Base-by-base conservation (phyloP, 2,329 filamentous ascomycete species). In the Fusarium oligoseptatum region DNA sequence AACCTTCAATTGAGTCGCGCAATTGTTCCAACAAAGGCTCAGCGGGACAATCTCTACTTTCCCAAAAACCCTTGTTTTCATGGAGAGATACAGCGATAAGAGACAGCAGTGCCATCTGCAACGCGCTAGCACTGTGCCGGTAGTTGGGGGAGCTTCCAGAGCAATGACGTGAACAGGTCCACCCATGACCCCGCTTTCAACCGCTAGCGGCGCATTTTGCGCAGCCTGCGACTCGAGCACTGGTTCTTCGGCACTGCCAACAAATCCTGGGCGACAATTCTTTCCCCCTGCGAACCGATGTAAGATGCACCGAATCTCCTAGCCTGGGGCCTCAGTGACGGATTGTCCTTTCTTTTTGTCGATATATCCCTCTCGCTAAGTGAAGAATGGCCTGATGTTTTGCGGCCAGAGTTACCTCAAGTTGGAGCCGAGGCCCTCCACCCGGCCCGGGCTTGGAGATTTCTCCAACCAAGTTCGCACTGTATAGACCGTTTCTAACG, bases 81-180 rank as follows among this genome's bases (percentile, higher is more conserved):
- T n/a, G 15, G 6, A 52, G n/a, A 52, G 24, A 52, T 32, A 52
- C 27, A 32, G 56, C 29, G 39, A 61, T 32, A 63, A 50, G 34
- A 52, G 14, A 12, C 34, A 22, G 17, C 29, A 64, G 48, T 64
- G 48, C n/a, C 24, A 57, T 32, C 36, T 41, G 36, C 48, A 24
- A n/a, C 45, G 48, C 34, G 34, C 45, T 22, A 56, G 17, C 61
- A 64, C 61, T 56, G 61, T 64, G 24, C n/a, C 48, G 36, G 50
- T 57, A 45, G 50, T 66, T 50, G 43, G 48, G 36, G 22, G 24
- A 67, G 61, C 43, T 72, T 20, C 20, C 39, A 37, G 24, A 50
- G 57, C 43, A 66, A 74, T 74, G 72, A 74, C 72, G 71, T 72
- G 58, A 52, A 9, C 29, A 60, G 58, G 52, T 14, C 62, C 71